Evolutionary conservation across 306 rosid genomes (phyloP).

Genomic region (Acacia confusa): DNA sequence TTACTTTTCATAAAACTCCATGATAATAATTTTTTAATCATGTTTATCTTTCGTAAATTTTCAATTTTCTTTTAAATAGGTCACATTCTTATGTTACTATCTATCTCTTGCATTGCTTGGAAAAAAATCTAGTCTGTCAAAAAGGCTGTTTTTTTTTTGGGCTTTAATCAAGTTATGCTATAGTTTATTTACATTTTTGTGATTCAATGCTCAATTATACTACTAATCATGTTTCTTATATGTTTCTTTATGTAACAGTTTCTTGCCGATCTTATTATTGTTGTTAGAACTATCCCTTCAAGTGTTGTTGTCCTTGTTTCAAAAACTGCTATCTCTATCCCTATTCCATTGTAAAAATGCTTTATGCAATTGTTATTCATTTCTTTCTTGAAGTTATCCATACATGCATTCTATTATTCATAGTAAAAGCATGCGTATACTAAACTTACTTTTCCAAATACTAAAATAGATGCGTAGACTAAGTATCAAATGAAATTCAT

Average conservation of each 20-base stretch:
- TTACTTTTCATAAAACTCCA: background rate
- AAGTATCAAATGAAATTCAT: background rate
- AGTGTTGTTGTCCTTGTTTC: constrained; percentile 11
- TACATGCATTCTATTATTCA: background rate
- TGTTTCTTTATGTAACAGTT: constrained; percentile 2
- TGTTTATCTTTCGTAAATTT: background rate
- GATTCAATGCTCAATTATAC: background rate
- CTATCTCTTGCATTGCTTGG: background rate
- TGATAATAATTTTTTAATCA: background rate
- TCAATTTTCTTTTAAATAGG: background rate
- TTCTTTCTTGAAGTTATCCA: constrained; percentile 12
- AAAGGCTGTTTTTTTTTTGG: constrained; percentile 14
- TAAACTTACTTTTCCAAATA: background rate
- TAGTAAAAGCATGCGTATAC: background rate
- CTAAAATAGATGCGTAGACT: background rate
- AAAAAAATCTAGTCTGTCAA: background rate
- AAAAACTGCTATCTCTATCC: background rate
- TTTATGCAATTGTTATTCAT: constrained; percentile 5
- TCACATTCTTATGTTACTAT: background rate
- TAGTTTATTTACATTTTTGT: background rate
- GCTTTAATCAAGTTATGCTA: constrained; percentile 27
- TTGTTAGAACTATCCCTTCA: background rate
- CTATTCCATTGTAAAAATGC: constrained; percentile 1
- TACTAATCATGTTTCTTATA: constrained; percentile 1
- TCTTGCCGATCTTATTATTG: constrained; percentile 13